Percentiles rank a stretch among this genome's conserved stretches.
Evolutionary conservation across 2,329 filamentous ascomycete species (phyloP).

Genomic region (Beauveria pseudobassiana): DNA sequence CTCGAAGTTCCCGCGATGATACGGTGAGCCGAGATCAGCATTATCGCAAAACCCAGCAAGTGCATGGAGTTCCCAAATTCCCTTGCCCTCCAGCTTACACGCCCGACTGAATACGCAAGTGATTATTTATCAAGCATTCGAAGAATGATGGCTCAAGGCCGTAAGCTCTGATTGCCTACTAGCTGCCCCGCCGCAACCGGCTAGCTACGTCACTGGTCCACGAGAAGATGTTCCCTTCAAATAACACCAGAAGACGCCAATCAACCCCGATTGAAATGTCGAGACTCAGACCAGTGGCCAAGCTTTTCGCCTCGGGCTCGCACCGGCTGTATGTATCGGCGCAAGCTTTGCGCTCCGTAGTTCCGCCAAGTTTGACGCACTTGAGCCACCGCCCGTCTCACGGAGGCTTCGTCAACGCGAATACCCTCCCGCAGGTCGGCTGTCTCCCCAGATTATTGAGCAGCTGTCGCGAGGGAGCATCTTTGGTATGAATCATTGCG

Average conservation of each 20-base stretch:
- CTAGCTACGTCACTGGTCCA: neutral
- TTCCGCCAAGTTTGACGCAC: slow-evolving; percentile 23
- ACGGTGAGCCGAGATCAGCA: too few relatives aligned
- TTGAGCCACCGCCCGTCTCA: slow-evolving; percentile 13
- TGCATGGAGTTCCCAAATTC: too few relatives aligned
- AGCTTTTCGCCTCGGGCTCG: slow-evolving; percentile 18
- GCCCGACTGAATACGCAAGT: too few relatives aligned
- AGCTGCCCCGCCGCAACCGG: neutral
- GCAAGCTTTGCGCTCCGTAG: slow-evolving; percentile 19
- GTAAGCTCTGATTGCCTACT: neutral
- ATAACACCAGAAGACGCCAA: neutral
- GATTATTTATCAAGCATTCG: too few relatives aligned
- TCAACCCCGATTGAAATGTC: neutral
- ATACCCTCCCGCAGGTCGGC: slow-evolving; percentile 8
- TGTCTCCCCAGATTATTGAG: slow-evolving; percentile 29
- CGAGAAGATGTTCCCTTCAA: neutral
- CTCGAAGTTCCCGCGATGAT: too few relatives aligned
- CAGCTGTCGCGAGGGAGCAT: slow-evolving; percentile 50
- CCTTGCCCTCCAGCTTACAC: too few relatives aligned
- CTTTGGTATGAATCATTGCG: slow-evolving; percentile 30
- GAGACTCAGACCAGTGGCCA: slow-evolving; percentile 1
- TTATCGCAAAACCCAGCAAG: too few relatives aligned
- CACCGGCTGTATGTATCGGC: slow-evolving; percentile 21
- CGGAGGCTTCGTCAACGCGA: slow-evolving; percentile 13
- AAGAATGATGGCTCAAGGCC: too few relatives aligned